phyloP scores from a whole-genome alignment of 2,329 filamentous ascomycete genomes.

The Thermoascus crustaceus region DNA sequence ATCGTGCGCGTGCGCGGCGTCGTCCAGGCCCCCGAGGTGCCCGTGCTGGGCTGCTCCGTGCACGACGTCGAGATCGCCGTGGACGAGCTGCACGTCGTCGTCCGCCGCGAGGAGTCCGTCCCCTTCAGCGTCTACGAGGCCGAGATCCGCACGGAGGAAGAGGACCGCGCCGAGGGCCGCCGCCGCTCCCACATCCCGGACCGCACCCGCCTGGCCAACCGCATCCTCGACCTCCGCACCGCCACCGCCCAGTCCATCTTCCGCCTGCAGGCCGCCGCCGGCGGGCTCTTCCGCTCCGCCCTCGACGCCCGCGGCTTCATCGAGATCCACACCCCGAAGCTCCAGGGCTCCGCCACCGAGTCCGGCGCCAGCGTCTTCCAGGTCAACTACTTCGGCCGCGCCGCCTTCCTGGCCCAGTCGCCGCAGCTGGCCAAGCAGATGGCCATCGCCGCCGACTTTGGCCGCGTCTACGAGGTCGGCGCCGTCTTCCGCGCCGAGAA shows the following conservation, averaged over 20 bases:
- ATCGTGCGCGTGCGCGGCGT: conserved; percentile 69
- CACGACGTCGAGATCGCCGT: conserved; percentile 70
- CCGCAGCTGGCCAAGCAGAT: conserved; percentile 91
- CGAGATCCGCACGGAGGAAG: conserved; percentile 51
- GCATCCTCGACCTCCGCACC: conserved; percentile 78
- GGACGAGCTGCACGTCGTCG: conserved; percentile 55
- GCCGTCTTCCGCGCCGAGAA: conserved; percentile 91
- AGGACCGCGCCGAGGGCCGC: conserved; percentile 47
- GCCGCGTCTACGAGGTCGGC: conserved; percentile 80
- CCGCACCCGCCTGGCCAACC: conserved; percentile 65
- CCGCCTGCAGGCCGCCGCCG: conserved; percentile 72
- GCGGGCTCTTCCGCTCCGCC: conserved; percentile 68
- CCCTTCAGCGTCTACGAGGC: conserved; percentile 65
- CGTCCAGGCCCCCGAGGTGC: conserved; percentile 64
- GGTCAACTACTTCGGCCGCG: conserved; percentile 81
- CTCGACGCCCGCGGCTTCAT: conserved; percentile 72
- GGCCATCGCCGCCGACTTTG: conserved; percentile 82
- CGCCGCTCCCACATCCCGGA: conserved; percentile 60
- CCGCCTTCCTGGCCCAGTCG: conserved; percentile 82
- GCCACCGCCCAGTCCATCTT: conserved; percentile 81
- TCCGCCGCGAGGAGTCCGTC: conserved; percentile 52
- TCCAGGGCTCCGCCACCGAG: conserved; percentile 83
- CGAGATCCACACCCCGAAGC: conserved; percentile 88
- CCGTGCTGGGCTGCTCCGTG: conserved; percentile 66
- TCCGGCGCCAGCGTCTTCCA: conserved; percentile 87